A percentile compares a stretch with the other conserved stretches of the same genome.
phyloP scores from a whole-genome alignment of 139 green algal genomes.

The Nannochloris sp. region DNA sequence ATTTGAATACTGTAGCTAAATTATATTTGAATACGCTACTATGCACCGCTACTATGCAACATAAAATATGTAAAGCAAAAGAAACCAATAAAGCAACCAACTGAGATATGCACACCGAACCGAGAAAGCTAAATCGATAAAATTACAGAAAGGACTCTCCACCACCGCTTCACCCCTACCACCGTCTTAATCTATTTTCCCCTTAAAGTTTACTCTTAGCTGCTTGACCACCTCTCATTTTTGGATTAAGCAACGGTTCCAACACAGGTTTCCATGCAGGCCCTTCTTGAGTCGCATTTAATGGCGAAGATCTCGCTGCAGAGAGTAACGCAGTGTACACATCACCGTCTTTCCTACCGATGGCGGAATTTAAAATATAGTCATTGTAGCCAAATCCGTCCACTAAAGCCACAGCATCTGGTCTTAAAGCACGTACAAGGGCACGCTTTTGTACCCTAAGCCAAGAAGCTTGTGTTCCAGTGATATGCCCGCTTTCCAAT shows the following conservation, averaged over 20 bases:
- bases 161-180: too few species aligned
- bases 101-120: too few species aligned
- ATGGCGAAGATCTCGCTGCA: conserved; percentile 57
- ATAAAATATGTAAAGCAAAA: too few species aligned
- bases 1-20: too few species aligned
- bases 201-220: neutral
- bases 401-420: conserved; percentile 76
- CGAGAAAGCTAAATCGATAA: too few species aligned
- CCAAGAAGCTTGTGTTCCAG: conserved; percentile 36
- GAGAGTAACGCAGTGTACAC: conserved; percentile 74
- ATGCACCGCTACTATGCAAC: too few species aligned
- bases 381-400: conserved; percentile 77
- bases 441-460: conserved; percentile 39
- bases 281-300: conserved; percentile 79
- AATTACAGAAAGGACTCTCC: too few species aligned
- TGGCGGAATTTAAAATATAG: conserved; percentile 73
- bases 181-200: neutral
- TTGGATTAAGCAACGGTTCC: conserved; percentile 39
- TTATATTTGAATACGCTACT: too few species aligned
- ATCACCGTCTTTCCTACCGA: conserved; percentile 70
- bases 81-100: too few species aligned
- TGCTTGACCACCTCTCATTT: too few species aligned
- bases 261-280: conserved; percentile 74
- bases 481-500: conserved; percentile 62
- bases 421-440: conserved; percentile 58